Evolutionary conservation across 2,329 filamentous ascomycete genomes (phyloP).

Genomic region (Aspergillus pseudoviridinutans): DNA sequence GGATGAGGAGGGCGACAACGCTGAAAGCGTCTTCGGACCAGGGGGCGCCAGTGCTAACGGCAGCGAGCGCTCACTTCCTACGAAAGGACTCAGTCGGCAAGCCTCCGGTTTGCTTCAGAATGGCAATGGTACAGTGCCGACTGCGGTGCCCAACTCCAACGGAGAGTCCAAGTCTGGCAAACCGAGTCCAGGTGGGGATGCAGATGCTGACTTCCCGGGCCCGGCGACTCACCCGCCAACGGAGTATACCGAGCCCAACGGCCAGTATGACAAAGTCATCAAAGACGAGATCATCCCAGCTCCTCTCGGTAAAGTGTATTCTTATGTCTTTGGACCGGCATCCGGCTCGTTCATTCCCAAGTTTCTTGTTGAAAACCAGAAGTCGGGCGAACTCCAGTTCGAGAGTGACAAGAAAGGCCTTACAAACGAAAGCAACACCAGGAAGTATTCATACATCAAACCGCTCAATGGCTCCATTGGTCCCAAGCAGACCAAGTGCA

Average conservation of each 20-base stretch:
- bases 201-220: constrained; percentile 69
- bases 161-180: constrained; percentile 49
- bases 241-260: constrained; percentile 72
- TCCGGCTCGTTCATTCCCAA: constrained; percentile 80
- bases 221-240: constrained; percentile 78
- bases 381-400: constrained; percentile 80
- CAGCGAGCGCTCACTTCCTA: constrained; percentile 46
- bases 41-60: constrained; percentile 51
- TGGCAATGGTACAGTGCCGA: constrained; percentile 30
- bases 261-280: constrained; percentile 79
- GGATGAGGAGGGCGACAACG: constrained; percentile 50
- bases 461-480: constrained; percentile 80
- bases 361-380: constrained; percentile 82
- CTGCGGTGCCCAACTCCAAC: constrained; percentile 32
- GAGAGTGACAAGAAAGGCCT: constrained; percentile 77
- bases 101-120: constrained; percentile 53
- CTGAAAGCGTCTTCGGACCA: constrained; percentile 59
- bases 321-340: constrained; percentile 75
- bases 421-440: constrained; percentile 67
- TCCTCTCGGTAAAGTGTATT: constrained; percentile 87
- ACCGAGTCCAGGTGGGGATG: constrained; percentile 31
- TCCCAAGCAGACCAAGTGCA: constrained; percentile 90
- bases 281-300: constrained; percentile 84
- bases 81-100: constrained; percentile 64
- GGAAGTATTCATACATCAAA: constrained; percentile 85